phyloP scores from a whole-genome alignment of 2,329 filamentous ascomycete species.

The Cucurbitaria berberidis region DNA sequence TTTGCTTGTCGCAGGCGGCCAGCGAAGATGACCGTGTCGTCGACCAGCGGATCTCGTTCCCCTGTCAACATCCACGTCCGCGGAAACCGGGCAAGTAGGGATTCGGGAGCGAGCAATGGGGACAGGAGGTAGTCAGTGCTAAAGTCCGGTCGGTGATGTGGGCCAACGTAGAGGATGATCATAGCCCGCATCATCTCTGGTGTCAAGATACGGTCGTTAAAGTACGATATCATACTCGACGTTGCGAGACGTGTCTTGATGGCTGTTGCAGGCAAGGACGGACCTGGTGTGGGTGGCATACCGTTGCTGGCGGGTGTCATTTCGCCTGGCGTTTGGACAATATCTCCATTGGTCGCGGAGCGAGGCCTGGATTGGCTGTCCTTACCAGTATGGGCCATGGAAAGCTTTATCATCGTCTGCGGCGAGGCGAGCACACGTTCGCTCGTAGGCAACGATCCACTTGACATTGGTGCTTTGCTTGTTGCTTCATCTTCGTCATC shows the following conservation, averaged over 20 bases:
- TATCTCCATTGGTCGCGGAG: slow-evolving; percentile 22
- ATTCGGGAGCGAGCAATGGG: slow-evolving; percentile 86
- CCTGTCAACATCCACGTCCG: slow-evolving; percentile 95
- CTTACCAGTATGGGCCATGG: slow-evolving; percentile 47
- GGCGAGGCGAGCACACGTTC: slow-evolving; percentile 38
- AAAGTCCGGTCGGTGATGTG: slow-evolving; percentile 92
- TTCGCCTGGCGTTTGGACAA: slow-evolving; percentile 30
- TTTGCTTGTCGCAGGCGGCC: slow-evolving; percentile 85
- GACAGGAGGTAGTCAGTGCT: slow-evolving; percentile 88
- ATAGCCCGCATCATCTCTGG: slow-evolving; percentile 99
- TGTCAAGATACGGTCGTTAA: slow-evolving; percentile 91
- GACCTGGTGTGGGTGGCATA: slow-evolving; percentile 27
- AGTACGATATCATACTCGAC: slow-evolving; percentile 97
- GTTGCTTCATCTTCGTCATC: slow-evolving; percentile 52
- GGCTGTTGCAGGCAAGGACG: slow-evolving; percentile 50
- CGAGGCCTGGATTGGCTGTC: slow-evolving; percentile 30
- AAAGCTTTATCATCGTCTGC: slow-evolving; percentile 46
- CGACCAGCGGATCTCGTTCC: slow-evolving; percentile 91
- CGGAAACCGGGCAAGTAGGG: slow-evolving; percentile 82
- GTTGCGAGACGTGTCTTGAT: slow-evolving; percentile 89
- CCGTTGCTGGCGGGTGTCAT: slow-evolving; percentile 16
- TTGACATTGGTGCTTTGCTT: slow-evolving; percentile 13
- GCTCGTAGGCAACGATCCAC: slow-evolving; percentile 22
- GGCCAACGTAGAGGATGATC: slow-evolving; percentile 97
- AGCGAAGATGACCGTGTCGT: slow-evolving; percentile 96